Conservation (phyloP, 805 yeast species). For the Ogataea allantospora region DNA sequence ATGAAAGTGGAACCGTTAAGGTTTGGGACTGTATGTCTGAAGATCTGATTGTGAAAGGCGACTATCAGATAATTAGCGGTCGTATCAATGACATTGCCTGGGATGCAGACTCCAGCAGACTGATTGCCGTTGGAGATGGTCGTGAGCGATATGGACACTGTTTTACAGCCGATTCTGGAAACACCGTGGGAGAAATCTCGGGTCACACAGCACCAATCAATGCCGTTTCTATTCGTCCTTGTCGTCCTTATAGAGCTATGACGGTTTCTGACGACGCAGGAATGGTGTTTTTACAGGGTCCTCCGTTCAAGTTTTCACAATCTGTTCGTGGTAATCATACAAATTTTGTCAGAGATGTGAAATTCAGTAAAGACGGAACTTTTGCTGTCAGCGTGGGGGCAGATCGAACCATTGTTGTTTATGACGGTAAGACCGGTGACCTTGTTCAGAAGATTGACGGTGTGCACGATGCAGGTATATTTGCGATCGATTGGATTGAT, state of each 20-base stretch:
- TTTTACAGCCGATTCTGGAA: conserved; percentile 91
- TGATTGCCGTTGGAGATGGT: conserved; percentile 95
- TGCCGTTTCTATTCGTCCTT: conserved; percentile 79
- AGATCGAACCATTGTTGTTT: conserved; percentile 72
- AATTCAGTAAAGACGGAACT: conserved; percentile 79
- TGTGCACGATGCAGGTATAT: conserved; percentile 76
- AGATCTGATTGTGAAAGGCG: conserved; percentile 66
- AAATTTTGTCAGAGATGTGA: conserved; percentile 77
- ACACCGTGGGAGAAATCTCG: conserved; percentile 92
- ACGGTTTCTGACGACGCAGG: conserved; percentile 90
- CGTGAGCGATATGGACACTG: conserved; percentile 90
- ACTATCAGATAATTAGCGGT: conserved; percentile 72
- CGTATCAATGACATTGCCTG: conserved; percentile 80
- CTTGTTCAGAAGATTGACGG: conserved; percentile 49
- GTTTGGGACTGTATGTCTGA: conserved; percentile 76
- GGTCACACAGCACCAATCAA: conserved; percentile 87
- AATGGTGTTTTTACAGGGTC: conserved; percentile 82
- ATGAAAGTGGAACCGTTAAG: conserved; percentile 82
- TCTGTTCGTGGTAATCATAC: conserved; percentile 73
- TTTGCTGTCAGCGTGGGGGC: conserved; percentile 78
- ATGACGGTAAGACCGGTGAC: conserved; percentile 88
- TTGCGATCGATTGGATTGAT: conserved; percentile 67
- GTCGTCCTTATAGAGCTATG: conserved; percentile 89
- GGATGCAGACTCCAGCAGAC: conserved; percentile 84
- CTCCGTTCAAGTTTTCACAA: conserved; percentile 84